Percentiles rank a stretch among this genome's conserved stretches.
phyloP scores from a whole-genome alignment of 495 filamentous ascomycete genomes.

The Glonium stellatum region DNA sequence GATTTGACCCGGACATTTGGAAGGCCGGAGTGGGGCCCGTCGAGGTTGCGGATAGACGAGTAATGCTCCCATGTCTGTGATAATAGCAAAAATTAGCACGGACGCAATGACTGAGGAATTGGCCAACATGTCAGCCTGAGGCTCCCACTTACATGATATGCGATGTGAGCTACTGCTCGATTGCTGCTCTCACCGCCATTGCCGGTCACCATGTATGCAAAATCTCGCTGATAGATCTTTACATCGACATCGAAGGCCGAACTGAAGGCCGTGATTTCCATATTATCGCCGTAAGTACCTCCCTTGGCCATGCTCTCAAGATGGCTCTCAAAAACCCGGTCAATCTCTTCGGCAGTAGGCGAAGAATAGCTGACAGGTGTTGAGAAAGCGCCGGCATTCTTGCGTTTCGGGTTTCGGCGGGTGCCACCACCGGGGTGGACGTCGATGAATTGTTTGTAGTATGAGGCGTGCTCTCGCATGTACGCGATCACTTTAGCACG shows the following conservation, averaged over 20 bases:
- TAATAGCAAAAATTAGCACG: background rate
- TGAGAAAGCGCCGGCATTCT: constrained; percentile 44
- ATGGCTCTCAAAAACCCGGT: constrained; percentile 56
- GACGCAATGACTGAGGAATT: background rate
- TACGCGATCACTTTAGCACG: constrained; percentile 55
- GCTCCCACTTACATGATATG: constrained; percentile 57
- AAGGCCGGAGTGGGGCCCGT: constrained; percentile 53
- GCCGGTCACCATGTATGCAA: constrained; percentile 33
- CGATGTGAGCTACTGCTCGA: constrained; percentile 48
- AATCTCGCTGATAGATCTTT: constrained; percentile 52
- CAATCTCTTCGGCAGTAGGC: constrained; percentile 51
- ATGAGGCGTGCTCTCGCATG: constrained; percentile 52
- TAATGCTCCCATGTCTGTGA: constrained; percentile 63
- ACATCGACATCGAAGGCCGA: constrained; percentile 56
- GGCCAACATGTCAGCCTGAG: background rate
- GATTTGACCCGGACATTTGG: constrained; percentile 39
- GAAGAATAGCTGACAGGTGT: constrained; percentile 29
- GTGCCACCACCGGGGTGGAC: constrained; percentile 40
- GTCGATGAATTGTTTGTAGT: constrained; percentile 63
- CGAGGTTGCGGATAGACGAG: constrained; percentile 59
- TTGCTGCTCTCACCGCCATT: constrained; percentile 31
- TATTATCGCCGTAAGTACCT: constrained; percentile 63
- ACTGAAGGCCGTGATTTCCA: constrained; percentile 65
- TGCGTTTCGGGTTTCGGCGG: constrained; percentile 58
- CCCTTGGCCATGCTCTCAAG: constrained; percentile 54